Conservation (phyloP, 257 asterid species). For the Plantago major region DNA sequence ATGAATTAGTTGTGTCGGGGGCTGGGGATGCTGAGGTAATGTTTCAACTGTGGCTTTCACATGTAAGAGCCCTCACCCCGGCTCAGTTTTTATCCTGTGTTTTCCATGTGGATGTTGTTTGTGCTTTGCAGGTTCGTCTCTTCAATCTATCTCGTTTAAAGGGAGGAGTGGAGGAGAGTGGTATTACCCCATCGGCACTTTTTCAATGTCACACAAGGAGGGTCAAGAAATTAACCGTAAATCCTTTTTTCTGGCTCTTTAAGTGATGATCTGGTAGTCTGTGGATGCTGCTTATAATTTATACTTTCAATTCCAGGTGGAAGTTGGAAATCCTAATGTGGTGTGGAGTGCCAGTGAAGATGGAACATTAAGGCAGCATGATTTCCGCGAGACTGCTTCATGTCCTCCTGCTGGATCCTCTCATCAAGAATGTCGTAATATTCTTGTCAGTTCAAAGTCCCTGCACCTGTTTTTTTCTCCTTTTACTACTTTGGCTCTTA, state of each 20-base stretch:
- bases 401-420: constrained; percentile 95
- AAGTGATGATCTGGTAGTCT: constrained; percentile 16
- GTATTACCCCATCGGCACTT: constrained; percentile 55
- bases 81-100: constrained; percentile 9
- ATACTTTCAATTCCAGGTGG: constrained; percentile 54
- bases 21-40: constrained; percentile 98
- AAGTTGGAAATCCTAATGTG: constrained; percentile 88
- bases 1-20: constrained; percentile 92
- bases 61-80: constrained; percentile 8
- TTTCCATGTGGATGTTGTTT: constrained; percentile 15
- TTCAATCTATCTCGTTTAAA: constrained; percentile 67
- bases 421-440: constrained; percentile 89
- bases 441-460: constrained; percentile 64
- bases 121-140: constrained; percentile 74
- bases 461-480: background rate
- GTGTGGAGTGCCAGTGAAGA: constrained; percentile 99
- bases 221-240: constrained; percentile 95
- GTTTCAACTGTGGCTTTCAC: constrained; percentile 11
- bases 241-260: constrained; percentile 24
- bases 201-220: constrained; percentile 90
- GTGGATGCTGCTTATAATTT: constrained; percentile 16
- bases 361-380: constrained; percentile 98
- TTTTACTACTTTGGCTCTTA: background rate
- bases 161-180: constrained; percentile 51
- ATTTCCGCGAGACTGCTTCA: constrained; percentile 91